Evolutionary conservation across 108 stramenopile species (phyloP).

Genomic region (Parietichytrium sp.): DNA sequence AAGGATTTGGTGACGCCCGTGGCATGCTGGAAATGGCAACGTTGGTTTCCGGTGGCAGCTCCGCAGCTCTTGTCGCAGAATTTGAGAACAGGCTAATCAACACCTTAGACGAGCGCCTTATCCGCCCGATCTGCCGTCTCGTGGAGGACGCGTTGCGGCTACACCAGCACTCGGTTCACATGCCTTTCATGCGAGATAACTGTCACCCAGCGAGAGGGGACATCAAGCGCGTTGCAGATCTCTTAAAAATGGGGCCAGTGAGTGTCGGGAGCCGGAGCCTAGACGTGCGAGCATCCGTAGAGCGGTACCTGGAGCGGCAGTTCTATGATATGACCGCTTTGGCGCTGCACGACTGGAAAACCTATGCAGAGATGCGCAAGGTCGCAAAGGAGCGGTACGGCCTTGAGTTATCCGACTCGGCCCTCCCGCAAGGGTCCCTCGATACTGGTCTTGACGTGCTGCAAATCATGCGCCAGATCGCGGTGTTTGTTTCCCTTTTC

Average conservation of each 20-base stretch:
- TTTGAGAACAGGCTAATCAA: background rate
- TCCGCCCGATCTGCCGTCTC: slow-evolving; percentile 31
- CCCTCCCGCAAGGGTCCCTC: slow-evolving; percentile 63
- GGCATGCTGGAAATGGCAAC: too few relatives aligned
- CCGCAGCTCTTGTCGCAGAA: background rate
- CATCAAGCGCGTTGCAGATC: background rate
- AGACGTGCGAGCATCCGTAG: slow-evolving; percentile 35
- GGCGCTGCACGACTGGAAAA: slow-evolving; percentile 67
- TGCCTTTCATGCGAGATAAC: too few relatives aligned
- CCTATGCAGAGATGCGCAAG: slow-evolving; percentile 65
- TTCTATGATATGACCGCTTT: slow-evolving; percentile 69
- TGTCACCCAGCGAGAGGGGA: background rate
- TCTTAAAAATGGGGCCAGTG: slow-evolving; percentile 34
- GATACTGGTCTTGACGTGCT: slow-evolving; percentile 67
- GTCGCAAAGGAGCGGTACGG: slow-evolving; percentile 61
- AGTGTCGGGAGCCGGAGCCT: slow-evolving; percentile 37
- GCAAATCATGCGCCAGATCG: slow-evolving; percentile 65
- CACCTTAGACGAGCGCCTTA: background rate
- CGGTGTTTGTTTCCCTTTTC: slow-evolving; percentile 60
- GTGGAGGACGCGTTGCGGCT: slow-evolving; percentile 44
- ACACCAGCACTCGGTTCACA: slow-evolving; percentile 41
- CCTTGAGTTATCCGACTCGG: slow-evolving; percentile 55
- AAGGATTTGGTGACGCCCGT: background rate
- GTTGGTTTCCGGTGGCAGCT: background rate
- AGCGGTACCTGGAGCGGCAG: slow-evolving; percentile 45